A percentile compares a stretch with the other conserved stretches of the same genome.
Conservation (phyloP, 1,284 basidiomycete genomes). For the Flammula alnicola region DNA sequence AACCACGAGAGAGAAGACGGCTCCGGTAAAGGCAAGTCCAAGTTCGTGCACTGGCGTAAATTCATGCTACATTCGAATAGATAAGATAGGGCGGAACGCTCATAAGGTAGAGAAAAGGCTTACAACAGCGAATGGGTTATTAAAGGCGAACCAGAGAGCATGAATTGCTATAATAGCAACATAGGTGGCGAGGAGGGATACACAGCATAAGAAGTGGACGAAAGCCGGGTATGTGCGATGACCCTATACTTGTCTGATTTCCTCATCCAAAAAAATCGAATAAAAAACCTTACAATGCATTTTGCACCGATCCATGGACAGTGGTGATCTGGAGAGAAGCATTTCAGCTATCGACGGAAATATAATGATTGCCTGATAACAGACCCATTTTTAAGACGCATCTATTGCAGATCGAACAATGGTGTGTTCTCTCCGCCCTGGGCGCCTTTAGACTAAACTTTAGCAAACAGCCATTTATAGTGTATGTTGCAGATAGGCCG, state of each 20-base stretch:
- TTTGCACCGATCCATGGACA: constrained; percentile 84
- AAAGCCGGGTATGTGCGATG: constrained; percentile 88
- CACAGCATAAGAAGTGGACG: constrained; percentile 77
- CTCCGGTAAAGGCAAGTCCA: constrained; percentile 64
- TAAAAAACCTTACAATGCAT: constrained; percentile 66
- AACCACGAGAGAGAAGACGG: constrained; percentile 68
- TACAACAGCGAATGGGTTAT: constrained; percentile 63
- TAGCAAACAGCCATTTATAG: neutral
- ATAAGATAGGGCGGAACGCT: constrained; percentile 7
- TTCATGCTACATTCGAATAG: constrained; percentile 53
- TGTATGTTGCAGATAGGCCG: constrained; percentile 15
- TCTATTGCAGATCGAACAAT: constrained; percentile 76
- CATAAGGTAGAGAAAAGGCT: constrained; percentile 29
- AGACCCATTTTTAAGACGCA: constrained; percentile 88
- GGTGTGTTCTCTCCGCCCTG: constrained; percentile 85
- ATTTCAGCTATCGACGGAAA: neutral
- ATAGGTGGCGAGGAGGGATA: constrained; percentile 70
- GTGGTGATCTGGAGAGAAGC: constrained; percentile 77
- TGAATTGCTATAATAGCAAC: constrained; percentile 58
- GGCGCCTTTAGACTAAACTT: constrained; percentile 47
- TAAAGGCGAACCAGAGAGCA: constrained; percentile 71
- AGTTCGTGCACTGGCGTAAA: constrained; percentile 74
- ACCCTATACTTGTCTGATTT: constrained; percentile 53
- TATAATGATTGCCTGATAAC: constrained; percentile 24
- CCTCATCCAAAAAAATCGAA: constrained; percentile 3